phyloP scores from a whole-genome alignment of 495 filamentous ascomycete species.

The Jackrogersella multiformis region DNA sequence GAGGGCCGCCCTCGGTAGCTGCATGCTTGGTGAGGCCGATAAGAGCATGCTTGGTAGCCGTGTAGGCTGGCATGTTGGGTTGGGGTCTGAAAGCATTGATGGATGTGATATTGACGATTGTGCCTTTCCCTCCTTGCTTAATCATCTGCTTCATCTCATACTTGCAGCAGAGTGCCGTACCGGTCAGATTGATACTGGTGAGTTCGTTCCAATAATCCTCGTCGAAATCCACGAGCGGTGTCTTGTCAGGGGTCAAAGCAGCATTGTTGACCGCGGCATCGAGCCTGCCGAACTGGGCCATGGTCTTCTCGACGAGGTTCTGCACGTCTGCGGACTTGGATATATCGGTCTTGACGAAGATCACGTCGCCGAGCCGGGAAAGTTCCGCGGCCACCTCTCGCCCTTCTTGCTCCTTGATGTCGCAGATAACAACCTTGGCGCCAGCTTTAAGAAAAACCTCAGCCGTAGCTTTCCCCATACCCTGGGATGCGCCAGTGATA shows the following conservation, averaged over 20 bases:
- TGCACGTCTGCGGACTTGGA: slow-evolving; percentile 41
- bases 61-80: slow-evolving; percentile 73
- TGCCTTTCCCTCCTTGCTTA: slow-evolving; percentile 63
- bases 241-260: slow-evolving; percentile 70
- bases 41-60: slow-evolving; percentile 73
- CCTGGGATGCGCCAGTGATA: slow-evolving; percentile 55
- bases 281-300: slow-evolving; percentile 61
- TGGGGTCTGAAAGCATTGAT: slow-evolving; percentile 69
- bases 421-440: slow-evolving; percentile 52
- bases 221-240: slow-evolving; percentile 52
- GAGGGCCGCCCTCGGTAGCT: slow-evolving; percentile 74
- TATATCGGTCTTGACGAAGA: slow-evolving; percentile 45
- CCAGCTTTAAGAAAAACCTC: slow-evolving; percentile 49
- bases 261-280: slow-evolving; percentile 77
- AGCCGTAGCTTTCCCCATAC: slow-evolving; percentile 57
- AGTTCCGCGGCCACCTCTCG: slow-evolving; percentile 19
- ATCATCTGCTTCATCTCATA: slow-evolving; percentile 61
- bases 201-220: slow-evolving; percentile 55
- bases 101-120: slow-evolving; percentile 76
- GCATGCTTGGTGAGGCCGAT: slow-evolving; percentile 73
- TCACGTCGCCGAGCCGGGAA: slow-evolving; percentile 20
- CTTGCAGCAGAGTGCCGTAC: slow-evolving; percentile 59
- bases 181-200: slow-evolving; percentile 57
- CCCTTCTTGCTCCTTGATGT: slow-evolving; percentile 51
- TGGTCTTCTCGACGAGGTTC: slow-evolving; percentile 53